Conservation (phyloP, 352 stramenopile species). For the Pythium plurisporium region DNA sequence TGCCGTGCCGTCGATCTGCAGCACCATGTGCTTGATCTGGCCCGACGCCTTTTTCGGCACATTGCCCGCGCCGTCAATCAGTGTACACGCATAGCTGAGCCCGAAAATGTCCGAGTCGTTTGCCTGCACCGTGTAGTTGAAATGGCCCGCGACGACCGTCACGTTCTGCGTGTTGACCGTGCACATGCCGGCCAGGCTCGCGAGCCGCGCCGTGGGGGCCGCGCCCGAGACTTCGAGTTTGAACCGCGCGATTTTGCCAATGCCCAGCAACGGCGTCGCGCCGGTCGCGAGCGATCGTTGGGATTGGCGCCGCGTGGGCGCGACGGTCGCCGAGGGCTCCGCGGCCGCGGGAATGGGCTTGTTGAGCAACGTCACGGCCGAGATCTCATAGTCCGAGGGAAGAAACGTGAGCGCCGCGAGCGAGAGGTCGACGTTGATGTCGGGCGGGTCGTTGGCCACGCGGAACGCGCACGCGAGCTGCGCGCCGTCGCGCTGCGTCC, state of each 20-base stretch:
- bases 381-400: constrained; percentile 11
- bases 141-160: constrained; percentile 21
- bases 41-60: constrained; percentile 17
- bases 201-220: constrained; percentile 2
- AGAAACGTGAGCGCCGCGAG: constrained; percentile 18
- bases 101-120: constrained; percentile 40
- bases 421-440: constrained; percentile 8
- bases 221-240: constrained; percentile 17
- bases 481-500: background rate
- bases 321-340: constrained; percentile 2
- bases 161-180: constrained; percentile 30
- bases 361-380: constrained; percentile 23
- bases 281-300: background rate
- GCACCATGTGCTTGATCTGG: constrained; percentile 21
- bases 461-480: constrained; percentile 12
- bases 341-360: background rate
- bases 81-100: constrained; percentile 27
- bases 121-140: constrained; percentile 40
- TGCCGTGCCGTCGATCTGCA: constrained; percentile 33
- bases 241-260: constrained; percentile 16
- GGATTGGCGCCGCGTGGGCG: background rate
- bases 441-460: background rate
- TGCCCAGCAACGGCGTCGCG: constrained; percentile 19
- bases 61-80: constrained; percentile 31
- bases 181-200: constrained; percentile 26